Evolutionary conservation across 345 rosid genomes (phyloP), one percentile per base, ranked within the genome.

Genomic region (Brassica incana): DNA sequence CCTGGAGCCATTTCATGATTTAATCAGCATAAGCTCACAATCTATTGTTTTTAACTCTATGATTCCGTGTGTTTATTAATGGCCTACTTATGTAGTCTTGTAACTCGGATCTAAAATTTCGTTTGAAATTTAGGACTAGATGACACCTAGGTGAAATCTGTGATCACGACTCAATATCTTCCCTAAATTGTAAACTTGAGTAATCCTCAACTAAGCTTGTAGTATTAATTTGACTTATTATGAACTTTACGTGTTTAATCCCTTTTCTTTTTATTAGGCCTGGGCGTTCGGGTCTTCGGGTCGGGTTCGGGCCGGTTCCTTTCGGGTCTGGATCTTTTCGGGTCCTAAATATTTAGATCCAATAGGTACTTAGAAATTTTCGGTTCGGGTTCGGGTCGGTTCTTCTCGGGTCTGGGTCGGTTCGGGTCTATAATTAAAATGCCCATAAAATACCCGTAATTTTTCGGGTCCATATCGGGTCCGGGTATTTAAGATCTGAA

Each of bases 171-270:
- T 67, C 73, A 67, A 0, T 59, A 29, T 25, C 30, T 58, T 48
- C 20, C 67, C 27, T 38, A 58, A 74, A 38, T 38, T 66, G 32
- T 58, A 58, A 20, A 15, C 30, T 7, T 76, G 25, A 65, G 4
- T 52, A 12, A 20, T 63, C 69, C 20, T 16, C 66, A 67, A 66
- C 72, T 36, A 54, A 36, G 48, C 59, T 66, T 67, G 23, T 67
- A 30, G 36, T 36, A 58, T 67, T 67, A 27, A 27, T 27, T 27
- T 40, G 73, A 67, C 60, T 16, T 67, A 6, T 67, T 38, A 56
- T 75, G 29, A 36, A 15, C 66, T 75, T 75, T 38, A 11, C 33
- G 58, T 67, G 10, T 40, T 67, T 75, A 38, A 12, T 5, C 60
- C 60, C 5, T 56, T 67, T 76, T 58, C 14, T 58, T 40, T 58